Base-by-base conservation (phyloP, 2,329 filamentous ascomycete genomes). In the Phialophora verrucosa region DNA sequence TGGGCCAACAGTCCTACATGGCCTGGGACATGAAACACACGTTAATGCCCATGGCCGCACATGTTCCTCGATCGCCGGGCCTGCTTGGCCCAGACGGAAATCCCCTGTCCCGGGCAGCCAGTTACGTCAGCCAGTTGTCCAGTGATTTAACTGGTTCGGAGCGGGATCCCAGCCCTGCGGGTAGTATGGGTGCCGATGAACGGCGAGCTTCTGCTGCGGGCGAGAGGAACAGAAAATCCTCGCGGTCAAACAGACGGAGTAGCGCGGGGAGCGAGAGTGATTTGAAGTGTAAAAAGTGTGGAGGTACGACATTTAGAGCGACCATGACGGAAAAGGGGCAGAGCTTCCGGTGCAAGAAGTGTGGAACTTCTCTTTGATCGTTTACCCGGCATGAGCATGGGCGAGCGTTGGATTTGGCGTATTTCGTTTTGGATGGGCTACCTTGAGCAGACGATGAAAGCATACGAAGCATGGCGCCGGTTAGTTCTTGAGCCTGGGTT, bases 331-430 rank as follows among this genome's bases (percentile, higher is more conserved):
- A 60, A 11, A 65, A 63, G 23, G 66, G 66, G 4, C 63, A 70
- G 53, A 63, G 38, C n/a, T 62, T 73, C 55, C 66, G 65, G n/a
- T 73, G 71, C 61, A 69, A 67, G 51, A 70, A 61, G 25, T 73
- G 71, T 63, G 70, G 71, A 14, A 65, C 69, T 50, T 59, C 58
- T 20, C 56, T 69, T 10, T 69, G 59, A 69, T 25, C 23, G 23
- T 25, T 51, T 11, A 4, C 4, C 4, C 10, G 11, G 23, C 49
- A 2, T 51, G 14, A 11, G 49, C 10, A 14, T 25, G 23, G 25
- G 25, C n/a, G 7, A 3, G 7, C 38, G 23, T 51, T 51, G 23
- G 23, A 51, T 51, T 27, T 44, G 38, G 38, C 14, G 38, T 44
- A n/a, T n/a, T 44, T 1, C 6, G 14, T 7, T 44, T 42, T n/a